Conservation (phyloP, 129 eudicot genomes). For the Silybum marianum region DNA sequence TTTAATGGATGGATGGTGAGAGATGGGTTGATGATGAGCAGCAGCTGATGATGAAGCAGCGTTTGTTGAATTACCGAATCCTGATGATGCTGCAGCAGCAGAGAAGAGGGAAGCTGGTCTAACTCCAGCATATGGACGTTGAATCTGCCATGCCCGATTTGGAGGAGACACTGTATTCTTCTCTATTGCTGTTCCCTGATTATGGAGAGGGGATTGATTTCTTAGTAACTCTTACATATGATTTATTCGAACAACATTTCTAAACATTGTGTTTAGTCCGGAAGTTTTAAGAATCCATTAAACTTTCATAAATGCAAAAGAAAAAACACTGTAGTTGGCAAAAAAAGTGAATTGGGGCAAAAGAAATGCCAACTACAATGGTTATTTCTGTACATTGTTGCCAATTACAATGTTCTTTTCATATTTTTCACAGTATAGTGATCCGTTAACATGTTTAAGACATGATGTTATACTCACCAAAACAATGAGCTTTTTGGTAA, state of each 20-base stretch:
- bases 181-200: conserved; percentile 66
- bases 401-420: background rate
- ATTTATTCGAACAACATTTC: background rate
- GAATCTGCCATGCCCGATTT: conserved; percentile 46
- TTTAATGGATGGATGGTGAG: conserved; percentile 21
- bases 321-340: background rate
- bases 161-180: conserved; percentile 40
- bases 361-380: background rate
- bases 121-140: conserved; percentile 36
- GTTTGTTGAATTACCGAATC: conserved; percentile 59
- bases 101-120: conserved; percentile 50
- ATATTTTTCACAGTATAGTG: background rate
- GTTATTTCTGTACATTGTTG: background rate
- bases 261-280: background rate
- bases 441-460: background rate
- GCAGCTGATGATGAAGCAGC: conserved; percentile 43
- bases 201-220: background rate
- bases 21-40: conserved; percentile 37
- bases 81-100: conserved; percentile 95
- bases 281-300: background rate
- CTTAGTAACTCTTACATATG: too few relatives aligned
- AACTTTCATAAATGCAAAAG: background rate
- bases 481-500: conserved; percentile 5
- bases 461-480: background rate
- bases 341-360: background rate